Percentiles rank a stretch among this genome's conserved stretches.
phyloP scores from a whole-genome alignment of 805 yeast species.

The Nakazawaea wickerhamii region DNA sequence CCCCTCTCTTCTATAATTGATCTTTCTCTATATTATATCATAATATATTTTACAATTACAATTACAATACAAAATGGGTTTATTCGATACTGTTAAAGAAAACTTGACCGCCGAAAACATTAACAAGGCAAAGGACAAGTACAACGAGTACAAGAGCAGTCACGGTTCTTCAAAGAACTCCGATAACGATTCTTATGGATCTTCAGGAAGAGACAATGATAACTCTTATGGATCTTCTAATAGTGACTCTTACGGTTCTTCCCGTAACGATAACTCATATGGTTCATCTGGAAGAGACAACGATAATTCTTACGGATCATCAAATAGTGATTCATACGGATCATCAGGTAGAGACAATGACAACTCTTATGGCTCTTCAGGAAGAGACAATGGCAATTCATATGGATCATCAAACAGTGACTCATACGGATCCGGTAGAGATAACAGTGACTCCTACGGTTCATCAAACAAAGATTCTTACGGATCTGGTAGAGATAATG shows the following conservation, averaged over 20 bases:
- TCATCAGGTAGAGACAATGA: constrained; percentile 4
- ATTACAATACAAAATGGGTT: constrained; percentile 29
- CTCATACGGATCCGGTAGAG: constrained; percentile 22
- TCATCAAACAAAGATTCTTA: constrained; percentile 15
- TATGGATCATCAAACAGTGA: constrained; percentile 20
- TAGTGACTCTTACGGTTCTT: constrained; percentile 27
- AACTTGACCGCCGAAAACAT: constrained; percentile 22
- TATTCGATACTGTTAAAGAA: constrained; percentile 37
- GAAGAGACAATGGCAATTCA: neutral
- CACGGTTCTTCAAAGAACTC: neutral
- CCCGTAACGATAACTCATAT: constrained; percentile 22
- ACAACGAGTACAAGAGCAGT: constrained; percentile 4
- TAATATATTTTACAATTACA: neutral
- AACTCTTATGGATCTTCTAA: constrained; percentile 26
- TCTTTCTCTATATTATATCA: no score
- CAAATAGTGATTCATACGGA: constrained; percentile 20
- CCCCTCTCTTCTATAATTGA: neutral
- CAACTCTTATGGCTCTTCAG: constrained; percentile 6
- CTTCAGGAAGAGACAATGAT: constrained; percentile 14
- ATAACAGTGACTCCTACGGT: constrained; percentile 20
- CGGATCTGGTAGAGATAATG: constrained; percentile 18
- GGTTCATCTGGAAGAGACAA: constrained; percentile 16
- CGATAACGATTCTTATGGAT: constrained; percentile 2
- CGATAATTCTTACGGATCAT: constrained; percentile 25
- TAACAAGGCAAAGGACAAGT: constrained; percentile 20